A percentile compares a stretch with the other conserved stretches of the same genome.
These are phyloP conservation scores for Corniculantispora saksenae DNA, from an alignment of 2,329 filamentous ascomycete genomes.

Conservation along the genomic window DNA sequence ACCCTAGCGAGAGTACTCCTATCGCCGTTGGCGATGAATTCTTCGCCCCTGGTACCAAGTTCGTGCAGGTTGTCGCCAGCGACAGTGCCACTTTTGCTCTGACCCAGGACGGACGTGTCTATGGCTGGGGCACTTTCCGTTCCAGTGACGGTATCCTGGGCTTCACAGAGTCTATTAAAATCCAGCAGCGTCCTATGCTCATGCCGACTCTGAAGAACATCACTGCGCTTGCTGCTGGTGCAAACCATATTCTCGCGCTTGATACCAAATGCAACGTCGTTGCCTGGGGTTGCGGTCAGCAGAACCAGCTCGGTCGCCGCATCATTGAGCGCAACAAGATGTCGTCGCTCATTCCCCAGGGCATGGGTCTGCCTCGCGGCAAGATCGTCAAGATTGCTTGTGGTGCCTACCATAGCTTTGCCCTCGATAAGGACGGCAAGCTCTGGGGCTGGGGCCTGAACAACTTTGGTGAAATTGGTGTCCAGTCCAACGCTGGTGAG, in stretches of 20 bases:
- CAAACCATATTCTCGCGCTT: slow-evolving; percentile 71
- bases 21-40: slow-evolving; percentile 57
- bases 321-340: slow-evolving; percentile 65
- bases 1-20: slow-evolving; percentile 72
- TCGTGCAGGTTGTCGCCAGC: slow-evolving; percentile 65
- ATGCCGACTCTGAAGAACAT: slow-evolving; percentile 68
- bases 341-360: slow-evolving; percentile 60
- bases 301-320: slow-evolving; percentile 62
- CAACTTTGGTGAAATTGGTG: slow-evolving; percentile 79
- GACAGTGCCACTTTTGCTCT: slow-evolving; percentile 77
- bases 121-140: slow-evolving; percentile 83
- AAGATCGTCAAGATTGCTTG: slow-evolving; percentile 56
- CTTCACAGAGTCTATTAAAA: slow-evolving; percentile 55
- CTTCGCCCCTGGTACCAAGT: slow-evolving; percentile 63
- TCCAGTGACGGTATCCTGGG: slow-evolving; percentile 65
- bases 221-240: slow-evolving; percentile 62
- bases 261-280: slow-evolving; percentile 64
- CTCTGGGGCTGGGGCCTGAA: slow-evolving; percentile 86
- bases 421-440: slow-evolving; percentile 67
- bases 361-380: slow-evolving; percentile 58
- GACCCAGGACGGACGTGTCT: slow-evolving; percentile 73
- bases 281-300: slow-evolving; percentile 73
- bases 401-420: slow-evolving; percentile 82
- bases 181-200: slow-evolving; percentile 53
- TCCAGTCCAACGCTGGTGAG: slow-evolving; percentile 54